Evolutionary conservation across 2,329 filamentous ascomycete genomes (phyloP), one percentile per base, ranked within the genome.

Genomic region (Stagonosporopsis cucurbitacearum): DNA sequence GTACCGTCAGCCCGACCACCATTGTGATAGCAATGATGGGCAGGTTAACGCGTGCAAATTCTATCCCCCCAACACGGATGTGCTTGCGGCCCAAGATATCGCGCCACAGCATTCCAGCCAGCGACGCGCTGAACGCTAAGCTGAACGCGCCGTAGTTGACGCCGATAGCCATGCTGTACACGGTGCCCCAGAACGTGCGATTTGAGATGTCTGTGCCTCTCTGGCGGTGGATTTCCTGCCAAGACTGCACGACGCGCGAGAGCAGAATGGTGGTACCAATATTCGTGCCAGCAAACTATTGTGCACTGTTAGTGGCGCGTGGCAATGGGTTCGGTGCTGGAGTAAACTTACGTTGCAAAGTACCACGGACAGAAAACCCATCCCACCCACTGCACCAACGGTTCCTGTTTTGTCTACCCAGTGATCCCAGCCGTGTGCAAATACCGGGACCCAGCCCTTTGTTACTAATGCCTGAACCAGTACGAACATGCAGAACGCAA

Each of bases 141-240:
- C 87, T 90, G 68, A 91, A 91, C 0, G 88, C 89, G 4, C 88
- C 88, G 54, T 87, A 91, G 70, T 92, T 91, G 57, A 91, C 86
- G 2, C 88, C 88, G 0, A 92, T 75, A 0, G 88, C 88, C 87
- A 91, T 89, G 70, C 83, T 84, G 72, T 91, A 91, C 0, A 91
- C 84, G 0, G 88, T 89, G 0, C 83, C 88, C 88, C 88, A 91
- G 68, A 90, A 90, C 0, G 83, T 88, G 3, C 88, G 82, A 39
- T 90, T 77, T 12, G 78, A 82, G 45, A 91, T 88, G 0, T 80
- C 72, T 1, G 70, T 74, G 0, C 74, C 73, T 35, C 79, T 81
- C 0, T 60, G 55, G 0, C 67, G 51, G 60, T 88, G 85, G 36
- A 91, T 89, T 1, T 76, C 65, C 59, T 84, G 77, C 89, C 89